These are phyloP conservation scores for Zygotorulaspora chibaensis DNA, from an alignment of 805 yeast species.

Conservation along the genomic window DNA sequence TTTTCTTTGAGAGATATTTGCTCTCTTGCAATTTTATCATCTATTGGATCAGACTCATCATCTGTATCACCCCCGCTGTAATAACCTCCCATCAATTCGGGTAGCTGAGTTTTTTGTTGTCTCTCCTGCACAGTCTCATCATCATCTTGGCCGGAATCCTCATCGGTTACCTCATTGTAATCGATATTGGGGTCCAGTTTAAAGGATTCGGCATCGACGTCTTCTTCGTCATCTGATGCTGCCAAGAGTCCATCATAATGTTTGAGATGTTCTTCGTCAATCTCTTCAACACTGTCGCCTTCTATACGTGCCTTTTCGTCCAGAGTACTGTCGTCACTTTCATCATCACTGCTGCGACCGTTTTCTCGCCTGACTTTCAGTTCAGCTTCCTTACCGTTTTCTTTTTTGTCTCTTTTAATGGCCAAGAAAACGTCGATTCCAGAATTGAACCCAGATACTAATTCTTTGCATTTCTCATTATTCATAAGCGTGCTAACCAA, in stretches of 20 bases:
- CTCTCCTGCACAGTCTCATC: slow-evolving; percentile 26
- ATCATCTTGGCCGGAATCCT: slow-evolving; percentile 47
- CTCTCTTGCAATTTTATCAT: slow-evolving; percentile 45
- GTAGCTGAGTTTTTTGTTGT: slow-evolving; percentile 43
- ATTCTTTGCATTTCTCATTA: slow-evolving; percentile 45
- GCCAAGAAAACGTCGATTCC: slow-evolving; percentile 38
- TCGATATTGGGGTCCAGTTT: slow-evolving; percentile 27
- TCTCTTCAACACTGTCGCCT: slow-evolving; percentile 17
- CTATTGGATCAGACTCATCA: slow-evolving; percentile 43
- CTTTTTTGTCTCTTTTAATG: slow-evolving; percentile 27
- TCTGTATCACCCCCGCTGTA: slow-evolving; percentile 77
- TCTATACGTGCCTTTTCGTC: slow-evolving; percentile 26
- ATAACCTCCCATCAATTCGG: slow-evolving; percentile 75
- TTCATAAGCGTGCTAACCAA: slow-evolving; percentile 42
- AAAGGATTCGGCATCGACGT: slow-evolving; percentile 37
- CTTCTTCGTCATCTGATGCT: slow-evolving; percentile 39
- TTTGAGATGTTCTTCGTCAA: slow-evolving; percentile 28
- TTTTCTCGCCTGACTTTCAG: slow-evolving; percentile 14
- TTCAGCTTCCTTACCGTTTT: slow-evolving; percentile 6
- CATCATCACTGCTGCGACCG: slow-evolving; percentile 20
- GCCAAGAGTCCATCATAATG: slow-evolving; percentile 39
- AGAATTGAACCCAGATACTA: slow-evolving; percentile 39
- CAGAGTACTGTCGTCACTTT: slow-evolving; percentile 21
- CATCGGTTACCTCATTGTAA: slow-evolving; percentile 61
- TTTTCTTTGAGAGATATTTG: slow-evolving; percentile 36